Conservation (phyloP, 1,139 yeast genomes). For the Hyphopichia wangnamkhiaoensis region DNA sequence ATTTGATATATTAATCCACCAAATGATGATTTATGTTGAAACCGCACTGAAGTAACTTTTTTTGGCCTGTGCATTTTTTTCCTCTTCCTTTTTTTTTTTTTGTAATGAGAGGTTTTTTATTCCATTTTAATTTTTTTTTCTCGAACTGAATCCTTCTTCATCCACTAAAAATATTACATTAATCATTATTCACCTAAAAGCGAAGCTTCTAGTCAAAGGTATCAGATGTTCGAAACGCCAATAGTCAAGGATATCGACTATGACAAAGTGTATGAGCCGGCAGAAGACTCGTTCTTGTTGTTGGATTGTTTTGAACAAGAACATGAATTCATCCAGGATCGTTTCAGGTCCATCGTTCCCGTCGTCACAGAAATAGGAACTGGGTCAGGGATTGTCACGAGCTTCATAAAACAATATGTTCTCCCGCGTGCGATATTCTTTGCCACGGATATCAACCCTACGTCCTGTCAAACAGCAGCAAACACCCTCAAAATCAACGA, state of each 20-base stretch:
- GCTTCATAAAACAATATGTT: conserved; percentile 63
- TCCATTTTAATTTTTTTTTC: too few species aligned
- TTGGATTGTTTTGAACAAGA: conserved; percentile 77
- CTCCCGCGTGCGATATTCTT: conserved; percentile 52
- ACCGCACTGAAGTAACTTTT: too few species aligned
- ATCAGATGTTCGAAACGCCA: conserved; percentile 49
- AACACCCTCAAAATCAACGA: conserved; percentile 52
- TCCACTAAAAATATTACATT: too few species aligned
- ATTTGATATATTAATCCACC: too few species aligned
- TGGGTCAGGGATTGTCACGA: conserved; percentile 85
- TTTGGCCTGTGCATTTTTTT: too few species aligned
- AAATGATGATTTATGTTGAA: too few species aligned
- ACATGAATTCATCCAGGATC: conserved; percentile 27
- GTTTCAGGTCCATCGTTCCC: conserved; percentile 40
- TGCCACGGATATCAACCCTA: conserved; percentile 78
- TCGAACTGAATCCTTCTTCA: too few species aligned
- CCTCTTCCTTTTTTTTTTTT: too few species aligned
- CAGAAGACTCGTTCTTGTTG: conserved; percentile 85
- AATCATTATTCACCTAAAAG: too few species aligned
- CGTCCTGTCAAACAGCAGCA: conserved; percentile 62
- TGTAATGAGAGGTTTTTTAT: too few species aligned
- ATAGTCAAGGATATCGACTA: conserved; percentile 29
- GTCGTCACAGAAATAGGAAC: conserved; percentile 84
- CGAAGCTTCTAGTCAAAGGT: too few species aligned
- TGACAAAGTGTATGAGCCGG: conserved; percentile 79